Evolutionary conservation across 305 asterid genomes (phyloP), one percentile per base, ranked within the genome.

Genomic region (Plantago rigida): DNA sequence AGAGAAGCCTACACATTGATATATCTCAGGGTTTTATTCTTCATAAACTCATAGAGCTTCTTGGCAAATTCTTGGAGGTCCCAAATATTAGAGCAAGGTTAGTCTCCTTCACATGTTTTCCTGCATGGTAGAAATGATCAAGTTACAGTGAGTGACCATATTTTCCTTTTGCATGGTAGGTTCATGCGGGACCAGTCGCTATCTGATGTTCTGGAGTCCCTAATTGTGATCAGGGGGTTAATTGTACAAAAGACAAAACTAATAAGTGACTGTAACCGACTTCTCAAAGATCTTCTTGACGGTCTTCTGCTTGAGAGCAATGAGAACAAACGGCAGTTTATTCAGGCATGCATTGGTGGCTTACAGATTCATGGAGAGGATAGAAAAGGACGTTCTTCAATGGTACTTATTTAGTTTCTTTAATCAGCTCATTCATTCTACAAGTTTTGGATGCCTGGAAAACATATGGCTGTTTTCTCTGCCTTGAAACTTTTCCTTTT

Each of bases 21-120:
- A 93, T 89, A 62, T 89, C 99, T 29, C 99, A 93, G 70, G 99
- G 99, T 15, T 93, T 93, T 73, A 93, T 93, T 70, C 97, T 93
- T 71, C 99, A 89, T 66, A 93, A 89, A 81, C 96, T 93, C 70
- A 93, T 93, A 51, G 99, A 93, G 87, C 92, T 93, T 64, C 96
- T 93, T 57, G 93, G 99, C 41, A 93, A 89, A 77, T 89, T 89
- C 77, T 82, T 93, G 88, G 96, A 93, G 82, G 88, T 93, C 69
- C 94, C 86, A 42, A 93, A 89, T 71, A 84, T 93, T 65, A 87
- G 99, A 83, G 78, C 93, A 62, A 92, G 96, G 99, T 85, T 69
- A 62, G 79, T 22, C 19, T 72, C 36, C 52, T 67, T 62, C 28
- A 5, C 60, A 39, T 56, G 19, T 56, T 60, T 59, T 64, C 41